phyloP scores from a whole-genome alignment of 2,329 filamentous ascomycete genomes.

The Pseudocercospora ulei region DNA sequence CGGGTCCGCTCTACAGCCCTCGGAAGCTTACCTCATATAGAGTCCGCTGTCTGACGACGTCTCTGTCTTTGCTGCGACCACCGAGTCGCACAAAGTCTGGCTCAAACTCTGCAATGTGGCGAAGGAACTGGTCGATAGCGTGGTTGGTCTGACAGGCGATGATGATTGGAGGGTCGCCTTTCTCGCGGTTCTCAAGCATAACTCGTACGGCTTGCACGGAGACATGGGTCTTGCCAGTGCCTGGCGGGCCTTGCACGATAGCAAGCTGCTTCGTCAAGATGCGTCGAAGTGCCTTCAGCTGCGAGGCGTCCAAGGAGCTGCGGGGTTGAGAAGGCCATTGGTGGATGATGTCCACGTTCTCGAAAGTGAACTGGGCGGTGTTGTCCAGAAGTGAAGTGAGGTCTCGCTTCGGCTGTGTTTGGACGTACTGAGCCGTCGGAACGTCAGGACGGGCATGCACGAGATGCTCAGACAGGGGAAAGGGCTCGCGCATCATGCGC shows the following conservation, averaged over 20 bases:
- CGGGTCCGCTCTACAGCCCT: too few species aligned
- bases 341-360: conserved; percentile 47
- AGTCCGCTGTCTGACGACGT: conserved; percentile 54
- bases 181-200: conserved; percentile 51
- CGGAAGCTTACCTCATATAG: too few species aligned
- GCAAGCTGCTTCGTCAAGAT: conserved; percentile 64
- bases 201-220: conserved; percentile 62
- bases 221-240: conserved; percentile 68
- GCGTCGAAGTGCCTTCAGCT: conserved; percentile 56
- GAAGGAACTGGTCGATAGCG: conserved; percentile 71
- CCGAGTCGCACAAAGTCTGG: conserved; percentile 57
- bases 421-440: conserved; percentile 46
- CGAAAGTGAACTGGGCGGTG: conserved; percentile 34
- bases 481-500: conserved; percentile 48
- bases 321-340: conserved; percentile 45
- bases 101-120: conserved; percentile 54
- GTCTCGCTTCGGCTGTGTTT: conserved; percentile 43
- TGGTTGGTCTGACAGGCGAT: conserved; percentile 85
- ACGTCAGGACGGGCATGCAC: conserved; percentile 43
- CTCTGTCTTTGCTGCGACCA: conserved; percentile 55
- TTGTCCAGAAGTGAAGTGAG: conserved; percentile 35
- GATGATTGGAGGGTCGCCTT: conserved; percentile 58
- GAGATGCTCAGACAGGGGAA: conserved; percentile 55
- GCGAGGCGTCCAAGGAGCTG: conserved; percentile 57
- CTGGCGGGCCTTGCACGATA: conserved; percentile 74